phyloP scores from a whole-genome alignment of 2,329 filamentous ascomycete genomes.

The Trichophyton mentagrophytes region DNA sequence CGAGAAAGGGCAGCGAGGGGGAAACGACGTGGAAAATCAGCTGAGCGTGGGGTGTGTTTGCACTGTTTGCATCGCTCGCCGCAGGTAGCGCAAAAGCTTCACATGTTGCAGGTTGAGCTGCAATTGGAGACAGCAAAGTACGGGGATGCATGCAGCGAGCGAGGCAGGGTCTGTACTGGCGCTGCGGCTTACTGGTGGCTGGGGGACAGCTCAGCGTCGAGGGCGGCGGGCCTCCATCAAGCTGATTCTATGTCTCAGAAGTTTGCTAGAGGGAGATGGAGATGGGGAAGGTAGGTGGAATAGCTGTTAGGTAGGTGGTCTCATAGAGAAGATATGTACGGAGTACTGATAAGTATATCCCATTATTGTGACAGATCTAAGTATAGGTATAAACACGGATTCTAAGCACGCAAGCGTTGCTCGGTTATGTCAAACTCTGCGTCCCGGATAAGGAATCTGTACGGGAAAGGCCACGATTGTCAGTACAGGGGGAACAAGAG shows the following conservation, averaged over 20 bases:
- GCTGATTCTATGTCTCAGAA: no score
- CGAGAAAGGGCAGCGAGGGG: neutral
- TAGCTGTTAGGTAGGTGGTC: neutral
- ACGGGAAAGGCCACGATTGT: neutral
- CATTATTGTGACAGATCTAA: neutral
- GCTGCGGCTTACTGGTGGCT: no score
- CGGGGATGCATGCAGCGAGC: neutral
- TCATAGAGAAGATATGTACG: neutral
- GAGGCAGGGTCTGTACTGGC: neutral
- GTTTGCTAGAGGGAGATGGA: neutral
- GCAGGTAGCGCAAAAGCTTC: neutral
- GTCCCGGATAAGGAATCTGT: constrained; percentile 75
- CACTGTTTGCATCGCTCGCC: neutral
- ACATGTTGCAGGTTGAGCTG: neutral
- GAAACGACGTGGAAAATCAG: neutral
- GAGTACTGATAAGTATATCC: neutral
- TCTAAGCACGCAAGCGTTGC: constrained; percentile 57
- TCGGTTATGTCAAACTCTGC: constrained; percentile 67
- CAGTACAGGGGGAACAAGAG: neutral
- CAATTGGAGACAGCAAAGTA: neutral
- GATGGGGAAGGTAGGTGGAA: neutral
- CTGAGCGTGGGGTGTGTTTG: constrained; percentile 4
- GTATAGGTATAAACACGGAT: neutral
- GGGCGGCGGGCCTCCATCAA: no score
- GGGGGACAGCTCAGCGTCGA: no score